Evolutionary conservation across 352 stramenopile species (phyloP), one percentile per base, ranked within the genome.

Genomic region (Pythium oligandrum): DNA sequence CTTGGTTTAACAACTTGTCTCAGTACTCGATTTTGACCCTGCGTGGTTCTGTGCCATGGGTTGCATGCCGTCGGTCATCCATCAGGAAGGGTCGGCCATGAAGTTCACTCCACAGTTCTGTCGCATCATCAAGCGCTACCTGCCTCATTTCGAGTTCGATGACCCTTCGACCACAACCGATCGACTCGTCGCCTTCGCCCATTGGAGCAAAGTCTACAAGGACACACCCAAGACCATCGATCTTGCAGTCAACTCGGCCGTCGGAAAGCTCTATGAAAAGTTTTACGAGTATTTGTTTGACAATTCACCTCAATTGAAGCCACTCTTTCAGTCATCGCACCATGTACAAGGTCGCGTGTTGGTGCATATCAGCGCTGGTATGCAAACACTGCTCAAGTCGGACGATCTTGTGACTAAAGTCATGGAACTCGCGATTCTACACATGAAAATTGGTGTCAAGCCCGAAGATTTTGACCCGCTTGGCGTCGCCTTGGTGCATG

Each of bases 381-480:
- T 86, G 70, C 76, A 85, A 49, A 78, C 66, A 3, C 59, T 88
- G 31, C 59, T 88, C 1, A 69, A 66, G 38, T 78, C 66, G 6
- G 64, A 86, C 30, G 64, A 86, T 44, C 63, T 83, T 11, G 75
- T 83, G 39, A 57, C 79, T 10, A 83, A 84, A 40, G 75, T 86
- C 26, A 70, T 84, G 57, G 66, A 76, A 32, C 54, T 86, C 12
- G 64, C 77, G 26, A 64, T 83, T 17, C 59, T 84, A 12, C 77
- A 88, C 64, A 68, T 84, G 51, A 83, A 86, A 50, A 84, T 86
- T 42, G 73, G 78, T 31, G 71, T 88, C n/a, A 77, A 81, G 39
- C 69, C 71, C 33, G 64, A 83, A 9, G 75, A 88, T 51, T 84
- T 88, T 45, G 73, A 86, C 40, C 70, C 75, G 8, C 60, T 88